Evolutionary conservation across 495 filamentous ascomycete species (phyloP).

Genomic region (Tuber magnatum): DNA sequence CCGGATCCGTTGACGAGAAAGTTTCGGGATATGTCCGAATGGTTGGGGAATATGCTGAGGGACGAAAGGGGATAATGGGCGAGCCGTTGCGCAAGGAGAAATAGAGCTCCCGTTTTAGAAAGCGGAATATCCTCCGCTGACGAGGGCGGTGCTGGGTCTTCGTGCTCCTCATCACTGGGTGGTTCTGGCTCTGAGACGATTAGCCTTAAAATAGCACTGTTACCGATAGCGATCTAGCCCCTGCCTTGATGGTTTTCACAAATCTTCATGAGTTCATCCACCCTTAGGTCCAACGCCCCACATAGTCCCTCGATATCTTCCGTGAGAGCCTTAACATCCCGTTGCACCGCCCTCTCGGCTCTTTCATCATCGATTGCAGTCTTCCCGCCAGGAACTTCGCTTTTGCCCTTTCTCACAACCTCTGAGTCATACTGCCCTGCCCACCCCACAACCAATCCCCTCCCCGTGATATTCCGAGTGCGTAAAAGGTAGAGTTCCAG

Average conservation of each 20-base stretch:
- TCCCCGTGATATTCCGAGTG: slow-evolving; percentile 45
- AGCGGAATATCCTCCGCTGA: slow-evolving; percentile 60
- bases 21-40: slow-evolving; percentile 53
- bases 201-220: slow-evolving; percentile 11
- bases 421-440: slow-evolving; percentile 50
- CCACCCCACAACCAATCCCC: slow-evolving; percentile 65
- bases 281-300: slow-evolving; percentile 42
- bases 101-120: slow-evolving; percentile 61
- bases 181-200: slow-evolving; percentile 21
- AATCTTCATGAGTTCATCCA: slow-evolving; percentile 48
- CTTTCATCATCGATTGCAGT: slow-evolving; percentile 39
- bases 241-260: slow-evolving; percentile 36
- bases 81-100: slow-evolving; percentile 52
- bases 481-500: slow-evolving; percentile 69
- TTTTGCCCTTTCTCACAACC: slow-evolving; percentile 35
- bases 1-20: slow-evolving; percentile 52
- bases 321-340: slow-evolving; percentile 28
- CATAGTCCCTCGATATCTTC: slow-evolving; percentile 35
- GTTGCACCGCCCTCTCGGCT: slow-evolving; percentile 32
- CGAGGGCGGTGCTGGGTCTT: slow-evolving; percentile 41
- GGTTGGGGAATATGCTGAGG: slow-evolving; percentile 56
- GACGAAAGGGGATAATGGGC: slow-evolving; percentile 53
- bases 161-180: slow-evolving; percentile 32
- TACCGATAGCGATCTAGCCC: slow-evolving; percentile 39
- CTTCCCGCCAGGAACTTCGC: slow-evolving; percentile 35